A percentile compares a stretch with the other conserved stretches of the same genome.
Evolutionary conservation across 2,329 filamentous ascomycete species (phyloP).

Genomic region (Colletotrichum viniferum): DNA sequence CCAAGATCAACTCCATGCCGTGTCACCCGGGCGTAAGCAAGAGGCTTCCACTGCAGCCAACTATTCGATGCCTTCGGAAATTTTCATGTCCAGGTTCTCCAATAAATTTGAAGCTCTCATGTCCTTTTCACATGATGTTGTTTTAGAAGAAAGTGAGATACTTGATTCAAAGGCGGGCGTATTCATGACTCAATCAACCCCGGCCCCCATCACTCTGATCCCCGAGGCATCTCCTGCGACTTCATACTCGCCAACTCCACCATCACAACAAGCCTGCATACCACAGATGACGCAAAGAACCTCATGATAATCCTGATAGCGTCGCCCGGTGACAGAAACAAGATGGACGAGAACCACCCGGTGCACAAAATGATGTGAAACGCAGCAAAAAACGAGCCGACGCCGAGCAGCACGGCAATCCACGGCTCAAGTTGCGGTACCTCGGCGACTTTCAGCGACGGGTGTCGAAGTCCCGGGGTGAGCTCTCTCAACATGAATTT

Average conservation of each 20-base stretch:
- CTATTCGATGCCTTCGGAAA: background rate
- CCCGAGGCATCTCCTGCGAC: background rate
- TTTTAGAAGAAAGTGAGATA: background rate
- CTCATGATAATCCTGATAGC: background rate
- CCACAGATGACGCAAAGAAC: background rate
- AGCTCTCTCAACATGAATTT: background rate
- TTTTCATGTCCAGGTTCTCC: rapidly evolving
- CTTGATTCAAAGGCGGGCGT: rapidly evolving
- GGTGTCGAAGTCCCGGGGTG: background rate
- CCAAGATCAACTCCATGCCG: background rate
- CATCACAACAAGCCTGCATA: constrained; percentile 7
- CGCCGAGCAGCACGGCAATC: background rate
- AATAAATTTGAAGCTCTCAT: background rate
- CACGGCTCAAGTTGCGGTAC: background rate
- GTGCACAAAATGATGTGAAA: background rate
- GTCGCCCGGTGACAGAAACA: background rate
- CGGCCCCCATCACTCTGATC: background rate
- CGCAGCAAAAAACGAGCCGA: background rate
- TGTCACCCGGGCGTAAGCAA: rapidly evolving
- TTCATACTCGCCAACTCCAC: constrained; percentile 5
- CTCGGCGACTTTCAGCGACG: background rate
- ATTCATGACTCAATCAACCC: rapidly evolving
- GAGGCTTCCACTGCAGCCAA: background rate
- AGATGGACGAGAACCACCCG: background rate
- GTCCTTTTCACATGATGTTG: background rate